Conservation (phyloP, 2,329 filamentous ascomycete genomes). For the Fusarium sp. region DNA sequence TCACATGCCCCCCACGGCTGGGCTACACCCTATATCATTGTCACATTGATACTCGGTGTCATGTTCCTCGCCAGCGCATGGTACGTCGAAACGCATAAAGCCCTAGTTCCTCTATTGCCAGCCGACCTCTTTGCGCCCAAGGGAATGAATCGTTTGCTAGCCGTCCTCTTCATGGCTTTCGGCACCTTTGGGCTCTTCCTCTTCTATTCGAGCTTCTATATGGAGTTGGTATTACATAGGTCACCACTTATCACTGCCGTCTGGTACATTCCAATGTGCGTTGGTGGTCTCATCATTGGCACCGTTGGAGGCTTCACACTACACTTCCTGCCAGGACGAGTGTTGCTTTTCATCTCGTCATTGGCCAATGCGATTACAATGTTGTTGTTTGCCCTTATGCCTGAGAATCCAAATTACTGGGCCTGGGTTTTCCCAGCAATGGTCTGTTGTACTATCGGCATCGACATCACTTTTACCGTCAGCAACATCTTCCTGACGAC, state of each 20-base stretch:
- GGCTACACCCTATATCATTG: conserved; percentile 73
- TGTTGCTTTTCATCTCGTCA: conserved; percentile 65
- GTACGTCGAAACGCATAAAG: conserved; percentile 73
- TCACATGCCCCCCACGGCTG: conserved; percentile 71
- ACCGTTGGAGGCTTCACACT: conserved; percentile 65
- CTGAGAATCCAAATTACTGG: conserved; percentile 68
- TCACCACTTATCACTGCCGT: conserved; percentile 66
- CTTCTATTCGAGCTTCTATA: conserved; percentile 73
- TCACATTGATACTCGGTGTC: conserved; percentile 68
- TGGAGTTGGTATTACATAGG: conserved; percentile 64
- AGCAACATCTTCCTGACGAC: conserved; percentile 77
- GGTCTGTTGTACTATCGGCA: conserved; percentile 70
- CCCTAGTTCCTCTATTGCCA: conserved; percentile 70
- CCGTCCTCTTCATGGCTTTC: conserved; percentile 62
- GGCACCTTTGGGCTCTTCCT: conserved; percentile 72
- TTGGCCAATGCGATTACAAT: conserved; percentile 62
- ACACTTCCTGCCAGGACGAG: conserved; percentile 64
- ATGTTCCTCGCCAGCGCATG: conserved; percentile 63
- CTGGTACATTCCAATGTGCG: conserved; percentile 69
- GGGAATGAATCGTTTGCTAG: conserved; percentile 68
- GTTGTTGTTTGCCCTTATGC: conserved; percentile 68
- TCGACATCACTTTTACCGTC: conserved; percentile 75
- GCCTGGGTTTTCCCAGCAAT: conserved; percentile 71
- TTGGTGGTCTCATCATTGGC: conserved; percentile 69
- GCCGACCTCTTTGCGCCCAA: conserved; percentile 68